Conservation (phyloP, 2,329 filamentous ascomycete genomes). For the Clathrospora elynae region DNA sequence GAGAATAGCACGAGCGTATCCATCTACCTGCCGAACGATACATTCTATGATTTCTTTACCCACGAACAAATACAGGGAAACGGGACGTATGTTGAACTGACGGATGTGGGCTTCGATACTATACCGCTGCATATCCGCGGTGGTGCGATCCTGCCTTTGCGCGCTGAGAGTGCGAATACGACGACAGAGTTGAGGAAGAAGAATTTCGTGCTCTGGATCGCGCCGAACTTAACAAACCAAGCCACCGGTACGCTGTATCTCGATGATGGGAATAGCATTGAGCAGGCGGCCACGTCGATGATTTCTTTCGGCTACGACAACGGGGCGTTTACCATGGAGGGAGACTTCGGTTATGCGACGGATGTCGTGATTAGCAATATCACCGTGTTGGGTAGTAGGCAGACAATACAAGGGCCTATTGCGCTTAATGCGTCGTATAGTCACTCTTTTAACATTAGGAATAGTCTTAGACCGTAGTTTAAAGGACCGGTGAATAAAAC, state of each 20-base stretch:
- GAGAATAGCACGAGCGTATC: conserved; percentile 59
- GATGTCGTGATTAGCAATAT: conserved; percentile 34
- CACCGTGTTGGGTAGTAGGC: conserved; percentile 45
- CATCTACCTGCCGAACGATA: conserved; percentile 62
- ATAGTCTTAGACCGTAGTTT: conserved; percentile 13
- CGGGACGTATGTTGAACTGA: conserved; percentile 53
- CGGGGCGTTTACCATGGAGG: conserved; percentile 58
- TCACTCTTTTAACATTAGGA: conserved; percentile 19
- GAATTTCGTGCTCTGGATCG: conserved; percentile 74
- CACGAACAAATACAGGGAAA: conserved; percentile 55
- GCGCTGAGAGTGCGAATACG: conserved; percentile 62
- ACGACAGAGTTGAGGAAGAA: conserved; percentile 67
- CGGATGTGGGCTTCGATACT: conserved; percentile 55
- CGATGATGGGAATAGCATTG: conserved; percentile 73
- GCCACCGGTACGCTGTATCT: conserved; percentile 73
- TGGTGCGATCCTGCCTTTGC: conserved; percentile 66
- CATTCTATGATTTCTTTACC: conserved; percentile 66
- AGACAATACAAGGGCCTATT: conserved; percentile 60
- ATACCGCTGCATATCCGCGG: conserved; percentile 71
- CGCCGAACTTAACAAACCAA: conserved; percentile 65
- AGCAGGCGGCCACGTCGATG: conserved; percentile 61
- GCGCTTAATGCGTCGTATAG: conserved; percentile 22
- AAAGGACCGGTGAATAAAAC: conserved; percentile 6
- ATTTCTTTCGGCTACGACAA: conserved; percentile 65
- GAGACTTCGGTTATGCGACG: conserved; percentile 59